phyloP scores from a whole-genome alignment of 805 yeast genomes.

The Hanseniaspora valbyensis region DNA sequence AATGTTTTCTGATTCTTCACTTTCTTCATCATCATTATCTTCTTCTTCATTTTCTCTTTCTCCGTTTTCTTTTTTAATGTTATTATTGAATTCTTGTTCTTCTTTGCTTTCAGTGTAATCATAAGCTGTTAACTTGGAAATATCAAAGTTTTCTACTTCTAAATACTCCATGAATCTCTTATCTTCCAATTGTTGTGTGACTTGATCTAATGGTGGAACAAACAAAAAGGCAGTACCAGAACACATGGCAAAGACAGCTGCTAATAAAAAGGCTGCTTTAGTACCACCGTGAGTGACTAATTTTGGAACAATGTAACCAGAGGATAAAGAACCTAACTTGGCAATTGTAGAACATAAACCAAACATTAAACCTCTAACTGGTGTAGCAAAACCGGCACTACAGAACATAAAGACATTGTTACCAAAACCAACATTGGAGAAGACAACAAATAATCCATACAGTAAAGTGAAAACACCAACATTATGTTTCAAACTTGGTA shows the following conservation, averaged over 20 bases:
- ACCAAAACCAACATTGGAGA: conserved; percentile 94
- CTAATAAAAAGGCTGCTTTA: conserved; percentile 42
- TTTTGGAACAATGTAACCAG: conserved; percentile 78
- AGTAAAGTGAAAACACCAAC: conserved; percentile 74
- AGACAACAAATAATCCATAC: conserved; percentile 74
- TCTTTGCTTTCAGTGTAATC: not conserved
- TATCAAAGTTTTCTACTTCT: conserved; percentile 56
- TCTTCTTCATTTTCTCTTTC: too few species aligned
- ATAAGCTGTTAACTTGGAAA: conserved; percentile 19
- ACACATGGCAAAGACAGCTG: conserved; percentile 57
- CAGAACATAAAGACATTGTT: conserved; percentile 82
- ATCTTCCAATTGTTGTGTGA: conserved; percentile 71
- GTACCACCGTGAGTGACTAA: conserved; percentile 56
- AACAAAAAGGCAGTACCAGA: conserved; percentile 22
- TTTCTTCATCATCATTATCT: too few species aligned
- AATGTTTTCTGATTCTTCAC: too few species aligned
- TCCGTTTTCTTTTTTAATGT: too few species aligned
- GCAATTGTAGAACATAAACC: conserved; percentile 87
- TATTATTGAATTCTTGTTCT: too few species aligned
- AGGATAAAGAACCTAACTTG: conserved; percentile 85
- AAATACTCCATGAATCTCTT: conserved; percentile 56
- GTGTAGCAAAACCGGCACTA: conserved; percentile 73
- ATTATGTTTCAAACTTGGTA: conserved; percentile 43
- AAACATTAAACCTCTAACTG: conserved; percentile 82
- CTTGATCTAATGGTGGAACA: conserved; percentile 74